A percentile compares a stretch with the other conserved stretches of the same genome.
Conservation (phyloP, 148 eudicot genomes). For the Bassia scoparia region DNA sequence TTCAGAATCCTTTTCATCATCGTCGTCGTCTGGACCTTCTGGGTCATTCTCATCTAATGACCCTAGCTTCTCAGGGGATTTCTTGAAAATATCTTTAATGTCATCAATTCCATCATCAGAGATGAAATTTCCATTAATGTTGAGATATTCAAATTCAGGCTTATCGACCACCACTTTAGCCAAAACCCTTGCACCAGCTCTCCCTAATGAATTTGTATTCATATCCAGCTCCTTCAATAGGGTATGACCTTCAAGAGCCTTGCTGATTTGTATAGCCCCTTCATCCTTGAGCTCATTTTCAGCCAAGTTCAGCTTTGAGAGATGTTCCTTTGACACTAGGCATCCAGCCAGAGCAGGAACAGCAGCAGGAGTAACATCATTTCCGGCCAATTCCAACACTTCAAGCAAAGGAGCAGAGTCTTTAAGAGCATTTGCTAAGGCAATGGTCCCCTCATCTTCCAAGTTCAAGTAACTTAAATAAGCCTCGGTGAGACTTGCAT, state of each 20-base stretch:
- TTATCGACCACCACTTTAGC: slow-evolving; percentile 48
- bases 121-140: slow-evolving; percentile 58
- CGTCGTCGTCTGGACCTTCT: slow-evolving; percentile 56
- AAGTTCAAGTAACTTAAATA: slow-evolving; percentile 65
- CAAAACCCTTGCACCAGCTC: slow-evolving; percentile 65
- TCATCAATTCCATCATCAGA: slow-evolving; percentile 75
- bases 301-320: slow-evolving; percentile 43
- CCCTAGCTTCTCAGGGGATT: slow-evolving; percentile 49
- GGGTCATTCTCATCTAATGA: slow-evolving; percentile 81
- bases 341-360: slow-evolving; percentile 49
- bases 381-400: slow-evolving; percentile 68
- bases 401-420: slow-evolving; percentile 53
- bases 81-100: slow-evolving; percentile 50
- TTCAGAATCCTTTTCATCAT: slow-evolving; percentile 53
- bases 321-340: slow-evolving; percentile 39
- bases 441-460: slow-evolving; percentile 56
- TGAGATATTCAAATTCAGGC: slow-evolving; percentile 46
- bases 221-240: slow-evolving; percentile 54
- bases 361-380: slow-evolving; percentile 51
- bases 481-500: slow-evolving; percentile 42
- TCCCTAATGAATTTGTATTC: slow-evolving; percentile 50
- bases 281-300: slow-evolving; percentile 78
- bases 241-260: slow-evolving; percentile 52
- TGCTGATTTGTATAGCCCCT: slow-evolving; percentile 54
- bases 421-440: slow-evolving; percentile 46